phyloP scores from a whole-genome alignment of 73 alveolate genomes.

The Urostyla sp. region DNA sequence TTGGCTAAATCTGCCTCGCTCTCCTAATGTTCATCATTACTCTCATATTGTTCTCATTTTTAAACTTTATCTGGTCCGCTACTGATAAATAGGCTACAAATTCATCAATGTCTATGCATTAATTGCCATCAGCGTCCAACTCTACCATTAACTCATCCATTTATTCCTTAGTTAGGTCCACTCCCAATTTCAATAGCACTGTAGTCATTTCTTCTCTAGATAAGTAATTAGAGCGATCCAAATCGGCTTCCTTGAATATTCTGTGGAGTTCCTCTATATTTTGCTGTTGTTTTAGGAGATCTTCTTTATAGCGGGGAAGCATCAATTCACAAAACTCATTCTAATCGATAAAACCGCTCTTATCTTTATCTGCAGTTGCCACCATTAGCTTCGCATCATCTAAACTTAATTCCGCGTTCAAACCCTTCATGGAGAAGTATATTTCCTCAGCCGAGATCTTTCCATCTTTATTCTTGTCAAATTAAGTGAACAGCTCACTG shows the following conservation, averaged over 20 bases:
- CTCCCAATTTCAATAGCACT: slow-evolving; percentile 11
- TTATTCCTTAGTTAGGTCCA: slow-evolving; percentile 33
- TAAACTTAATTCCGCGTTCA: background rate
- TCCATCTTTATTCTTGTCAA: slow-evolving; percentile 36
- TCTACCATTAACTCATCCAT: slow-evolving; percentile 41
- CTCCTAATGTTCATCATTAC: slow-evolving; percentile 56
- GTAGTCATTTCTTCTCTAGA: slow-evolving; percentile 2
- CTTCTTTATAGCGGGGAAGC: slow-evolving; percentile 58
- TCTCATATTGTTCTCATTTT: slow-evolving; percentile 28
- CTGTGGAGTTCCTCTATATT: slow-evolving; percentile 53
- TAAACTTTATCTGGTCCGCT: slow-evolving; percentile 47
- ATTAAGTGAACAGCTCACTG: slow-evolving; percentile 4
- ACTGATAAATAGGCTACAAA: slow-evolving; percentile 38
- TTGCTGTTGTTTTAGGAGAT: slow-evolving; percentile 56
- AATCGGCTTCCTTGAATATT: slow-evolving; percentile 61
- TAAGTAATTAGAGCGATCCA: slow-evolving; percentile 56
- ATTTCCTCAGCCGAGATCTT: slow-evolving; percentile 11
- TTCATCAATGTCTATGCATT: slow-evolving; percentile 43
- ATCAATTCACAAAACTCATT: slow-evolving; percentile 44
- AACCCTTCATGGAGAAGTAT: background rate
- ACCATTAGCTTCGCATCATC: slow-evolving; percentile 34
- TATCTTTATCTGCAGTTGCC: slow-evolving; percentile 38
- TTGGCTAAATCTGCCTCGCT: slow-evolving; percentile 54
- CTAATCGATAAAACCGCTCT: slow-evolving; percentile 15
- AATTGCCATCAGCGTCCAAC: slow-evolving; percentile 56